A percentile compares a stretch with the other conserved stretches of the same genome.
phyloP scores from a whole-genome alignment of 1,284 basidiomycete genomes.

The Melanopsichium pennsylvanicum region DNA sequence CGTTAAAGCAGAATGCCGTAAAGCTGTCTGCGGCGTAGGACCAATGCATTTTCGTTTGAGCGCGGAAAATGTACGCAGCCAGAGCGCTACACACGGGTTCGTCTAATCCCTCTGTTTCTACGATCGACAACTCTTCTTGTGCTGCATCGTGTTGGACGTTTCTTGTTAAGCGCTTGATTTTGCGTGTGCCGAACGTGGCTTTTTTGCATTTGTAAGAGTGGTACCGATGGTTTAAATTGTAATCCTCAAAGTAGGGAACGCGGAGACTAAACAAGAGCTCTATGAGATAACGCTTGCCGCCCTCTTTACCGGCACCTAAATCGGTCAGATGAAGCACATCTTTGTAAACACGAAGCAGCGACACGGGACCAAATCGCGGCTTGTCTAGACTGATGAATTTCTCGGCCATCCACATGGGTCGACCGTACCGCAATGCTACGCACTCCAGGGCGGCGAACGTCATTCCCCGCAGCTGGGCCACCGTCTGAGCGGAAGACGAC shows the following conservation, averaged over 20 bases:
- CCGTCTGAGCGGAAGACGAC: neutral
- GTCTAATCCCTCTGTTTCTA: neutral
- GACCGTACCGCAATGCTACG: neutral
- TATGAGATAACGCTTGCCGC: neutral
- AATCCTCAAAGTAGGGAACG: neutral
- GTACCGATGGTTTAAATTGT: neutral
- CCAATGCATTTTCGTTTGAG: neutral
- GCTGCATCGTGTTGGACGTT: no score
- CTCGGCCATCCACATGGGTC: neutral
- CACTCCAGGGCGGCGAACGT: neutral
- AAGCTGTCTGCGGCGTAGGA: no score
- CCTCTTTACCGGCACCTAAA: neutral
- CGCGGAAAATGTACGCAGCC: neutral
- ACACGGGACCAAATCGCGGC: neutral
- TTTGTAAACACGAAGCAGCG: neutral
- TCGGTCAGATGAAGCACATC: neutral
- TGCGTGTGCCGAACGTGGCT: no score
- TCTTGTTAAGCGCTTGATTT: no score
- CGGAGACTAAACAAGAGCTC: neutral
- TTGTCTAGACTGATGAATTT: neutral
- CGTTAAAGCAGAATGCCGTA: no score
- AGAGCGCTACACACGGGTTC: neutral
- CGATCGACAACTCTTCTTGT: no score
- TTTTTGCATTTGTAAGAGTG: neutral
- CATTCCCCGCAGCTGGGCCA: neutral